Base-by-base conservation (phyloP, 2,329 filamentous ascomycete species). In the Chalaropsis ovoidea region DNA sequence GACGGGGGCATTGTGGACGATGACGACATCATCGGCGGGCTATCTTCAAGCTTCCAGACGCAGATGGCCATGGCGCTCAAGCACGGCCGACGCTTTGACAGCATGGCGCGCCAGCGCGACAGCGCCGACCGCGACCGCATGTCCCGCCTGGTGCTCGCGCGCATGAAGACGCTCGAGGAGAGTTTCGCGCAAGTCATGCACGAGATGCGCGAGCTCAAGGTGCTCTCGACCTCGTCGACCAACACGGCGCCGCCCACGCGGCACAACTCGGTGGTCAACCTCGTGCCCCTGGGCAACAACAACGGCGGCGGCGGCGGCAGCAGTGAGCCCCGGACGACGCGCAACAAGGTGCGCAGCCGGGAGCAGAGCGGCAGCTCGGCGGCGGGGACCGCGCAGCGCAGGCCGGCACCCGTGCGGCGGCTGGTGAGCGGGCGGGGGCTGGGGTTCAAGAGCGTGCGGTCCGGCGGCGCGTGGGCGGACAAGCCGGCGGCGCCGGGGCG, bases 161-260 rank as follows among this genome's bases (percentile, higher is more conserved):
- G 90, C 42, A 96, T 96, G 90, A 94, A 94, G 74, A 93, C 88
- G 7, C 80, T 97, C 1, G 92, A 97, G 73, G 90, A 95, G 75
- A 88, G 91, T 15, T 93, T 97, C 74, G 82, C 88, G 1, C 90
- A 96, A 67, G 86, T 95, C n/a, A 83, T 91, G 66, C 85, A 84
- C 68, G 90, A 94, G 74, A 86, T 95, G 73, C 85, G 88, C 68
- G 83, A 85, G 69, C 76, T 83, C 73, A 83, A 78, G 75, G 75
- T 74, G 69, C 31, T 67, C 15, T 76, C 74, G 60, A 63, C 61
- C 41, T 77, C 75, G 47, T 77, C 76, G 39, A 58, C 54, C 17
- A 58, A 15, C 31, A 78, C 76, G n/a, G 75, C 75, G 42, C 76
- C 78, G 2, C 76, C 78, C 1, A 81, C 81, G 6, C 76, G 78